Evolutionary conservation across 2,329 filamentous ascomycete species (phyloP), one percentile per base, ranked within the genome.

Genomic region (Pseudopithomyces maydicus): DNA sequence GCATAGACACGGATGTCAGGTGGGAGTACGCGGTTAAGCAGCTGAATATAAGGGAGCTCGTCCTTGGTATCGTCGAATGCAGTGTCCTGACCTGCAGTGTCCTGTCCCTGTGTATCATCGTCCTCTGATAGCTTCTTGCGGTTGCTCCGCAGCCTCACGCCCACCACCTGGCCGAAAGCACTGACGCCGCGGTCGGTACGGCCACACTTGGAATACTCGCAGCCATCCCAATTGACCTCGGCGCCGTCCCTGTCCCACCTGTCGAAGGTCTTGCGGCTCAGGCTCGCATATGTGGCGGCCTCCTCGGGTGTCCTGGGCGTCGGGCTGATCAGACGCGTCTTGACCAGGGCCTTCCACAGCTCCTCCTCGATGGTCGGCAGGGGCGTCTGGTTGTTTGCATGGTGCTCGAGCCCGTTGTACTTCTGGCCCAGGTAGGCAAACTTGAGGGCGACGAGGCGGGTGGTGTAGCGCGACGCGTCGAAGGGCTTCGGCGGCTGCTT

Each of bases 111-210:
- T 15, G 38, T 38, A 38, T 11, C 54, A n/a, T 58, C 41, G 15
- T 52, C 42, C 15, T 29, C 58, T 48, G 35, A 54, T 5, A 42
- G 52, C 52, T 23, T 6, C 41, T 12, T 22, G 43, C 85, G 81
- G 67, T 90, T 90, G 76, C 93, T 97, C 71, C 94, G 83, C 15
- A 99, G 88, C 54, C 89, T 81, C 39, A 99, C 79, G 0, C 88
- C 90, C 69, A 99, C 87, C 55, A 99, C 95, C 79, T 99, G 95
- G 0, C 95, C 95, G 79, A 99, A 99, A 2, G 95, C 93, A 76
- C 92, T 97, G 35, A 99, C 95, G 12, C 95, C 95, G 52, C 88
- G 84, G 74, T 99, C 95, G 17, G 95, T 99, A 61, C 95, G 84
- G 1, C 95, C 95, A 71, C 94, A 97, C 76, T 99, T 99, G 35